A percentile compares a stretch with the other conserved stretches of the same genome.
Evolutionary conservation across 768 basidiomycete species (phyloP).

Genomic region (Mycena filopes): DNA sequence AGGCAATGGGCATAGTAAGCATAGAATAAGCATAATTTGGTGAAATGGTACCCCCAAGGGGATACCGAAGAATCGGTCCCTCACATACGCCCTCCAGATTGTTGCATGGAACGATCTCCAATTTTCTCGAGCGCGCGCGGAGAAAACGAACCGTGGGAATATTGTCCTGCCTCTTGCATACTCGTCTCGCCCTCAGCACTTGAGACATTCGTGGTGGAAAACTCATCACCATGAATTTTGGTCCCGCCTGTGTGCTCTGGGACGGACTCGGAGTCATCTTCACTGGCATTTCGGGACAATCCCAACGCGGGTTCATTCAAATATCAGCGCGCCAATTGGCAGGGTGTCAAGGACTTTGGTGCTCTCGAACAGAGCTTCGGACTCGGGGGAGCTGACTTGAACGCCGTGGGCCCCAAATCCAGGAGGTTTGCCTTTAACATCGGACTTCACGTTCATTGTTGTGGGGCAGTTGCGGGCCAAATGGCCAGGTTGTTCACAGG

Average conservation of each 20-base stretch:
- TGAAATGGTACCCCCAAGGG: neutral
- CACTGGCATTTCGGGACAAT: neutral
- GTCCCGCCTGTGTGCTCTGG: neutral
- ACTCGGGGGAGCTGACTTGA: neutral
- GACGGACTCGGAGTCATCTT: neutral
- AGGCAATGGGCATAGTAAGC: neutral
- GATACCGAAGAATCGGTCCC: neutral
- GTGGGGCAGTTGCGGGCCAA: slow-evolving; percentile 42
- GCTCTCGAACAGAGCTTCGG: slow-evolving; percentile 1
- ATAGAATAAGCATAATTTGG: neutral
- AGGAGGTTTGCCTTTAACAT: slow-evolving; percentile 28
- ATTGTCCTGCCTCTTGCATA: neutral
- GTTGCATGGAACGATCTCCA: slow-evolving; percentile 5
- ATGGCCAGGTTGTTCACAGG: slow-evolving; percentile 42
- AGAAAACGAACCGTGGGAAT: slow-evolving; percentile 3
- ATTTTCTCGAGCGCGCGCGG: neutral
- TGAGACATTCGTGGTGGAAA: neutral
- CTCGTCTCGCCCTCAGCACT: neutral
- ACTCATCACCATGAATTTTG: neutral
- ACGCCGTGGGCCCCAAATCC: slow-evolving; percentile 29
- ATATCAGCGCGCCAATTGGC: neutral
- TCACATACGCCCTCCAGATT: slow-evolving; percentile 15
- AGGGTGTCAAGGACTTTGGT: slow-evolving; percentile 9
- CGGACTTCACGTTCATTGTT: slow-evolving; percentile 23
- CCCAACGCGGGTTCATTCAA: neutral